Base-by-base conservation (phyloP, 2,329 filamentous ascomycete species). In the Cryphonectria naterciae region DNA sequence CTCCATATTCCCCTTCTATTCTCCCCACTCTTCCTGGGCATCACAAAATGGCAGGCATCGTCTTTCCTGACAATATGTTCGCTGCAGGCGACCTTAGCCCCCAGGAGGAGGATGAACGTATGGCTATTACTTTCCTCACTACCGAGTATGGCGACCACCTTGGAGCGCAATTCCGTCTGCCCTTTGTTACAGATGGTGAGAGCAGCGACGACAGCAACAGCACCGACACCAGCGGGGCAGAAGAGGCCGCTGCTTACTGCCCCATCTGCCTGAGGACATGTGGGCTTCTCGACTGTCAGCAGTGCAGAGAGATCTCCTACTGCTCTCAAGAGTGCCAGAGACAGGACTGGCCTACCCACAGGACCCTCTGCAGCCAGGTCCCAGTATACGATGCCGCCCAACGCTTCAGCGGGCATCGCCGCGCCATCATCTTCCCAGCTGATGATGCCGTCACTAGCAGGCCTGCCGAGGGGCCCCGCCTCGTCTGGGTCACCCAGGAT, bases 261-360 rank as follows among this genome's bases (percentile, higher is more conserved):
- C 63, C 68, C n/a, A 49, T 65, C 19, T 72, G 70, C 43, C 46
- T 63, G 58, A 56, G 58, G 35, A 60, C 35, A 35, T 25, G 56
- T 7, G 22, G 41, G 15, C 41, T 70, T 17, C n/a, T 22, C 1
- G 6, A 43, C 22, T 72, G 70, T 37, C 49, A 46, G 7, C n/a
- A 15, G 11, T 72, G 70, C 52, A 19, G 64, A 5, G 68, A 70
- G 8, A 70, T 72, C 15, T 13, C 35, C 10, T 72, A 72, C 63
- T 72, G 70, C 68, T 68, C 68, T 28, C 43, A 8, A 7, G 15
- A 32, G 13, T 72, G 70, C 54, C 64, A 70, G 32, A 43, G 13
- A 19, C 35, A 17, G n/a, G 70, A 72, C 61, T 68, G 65, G 65
- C 64, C 67, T 1, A 35, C 63, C 49, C 70, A 72, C 49, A 64